Percentiles rank a stretch among this genome's conserved stretches.
These are phyloP conservation scores for Penicillium parvum DNA, from an alignment of 495 filamentous ascomycete genomes.

Conservation along the genomic window DNA sequence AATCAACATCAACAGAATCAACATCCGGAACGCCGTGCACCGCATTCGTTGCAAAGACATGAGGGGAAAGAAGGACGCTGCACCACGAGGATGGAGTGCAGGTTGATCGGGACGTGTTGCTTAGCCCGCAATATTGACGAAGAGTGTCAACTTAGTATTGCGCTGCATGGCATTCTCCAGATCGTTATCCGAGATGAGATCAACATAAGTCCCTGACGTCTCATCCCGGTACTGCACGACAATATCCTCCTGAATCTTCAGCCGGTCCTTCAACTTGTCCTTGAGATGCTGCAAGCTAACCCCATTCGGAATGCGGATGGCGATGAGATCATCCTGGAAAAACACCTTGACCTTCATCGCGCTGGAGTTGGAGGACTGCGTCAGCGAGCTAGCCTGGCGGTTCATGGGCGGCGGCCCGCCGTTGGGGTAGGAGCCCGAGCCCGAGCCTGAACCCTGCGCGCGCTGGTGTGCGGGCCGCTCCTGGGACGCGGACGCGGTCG, in stretches of 20 bases:
- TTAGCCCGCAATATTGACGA: constrained; percentile 59
- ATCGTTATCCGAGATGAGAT: constrained; percentile 73
- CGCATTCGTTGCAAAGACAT: constrained; percentile 22
- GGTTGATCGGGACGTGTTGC: constrained; percentile 27
- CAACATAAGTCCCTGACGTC: constrained; percentile 64
- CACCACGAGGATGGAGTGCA: constrained; percentile 2
- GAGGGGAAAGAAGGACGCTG: constrained; percentile 14
- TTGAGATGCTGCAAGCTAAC: constrained; percentile 74
- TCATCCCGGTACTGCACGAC: constrained; percentile 86
- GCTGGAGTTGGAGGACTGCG: constrained; percentile 57
- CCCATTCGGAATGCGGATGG: constrained; percentile 79
- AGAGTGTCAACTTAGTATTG: constrained; percentile 83
- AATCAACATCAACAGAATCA: too few species aligned
- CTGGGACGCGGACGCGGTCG: too few species aligned
- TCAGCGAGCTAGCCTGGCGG: constrained; percentile 69
- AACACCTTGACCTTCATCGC: constrained; percentile 91
- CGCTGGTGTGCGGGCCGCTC: constrained; percentile 58
- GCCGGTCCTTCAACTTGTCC: constrained; percentile 73
- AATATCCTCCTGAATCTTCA: constrained; percentile 70
- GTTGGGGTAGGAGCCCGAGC: constrained; percentile 28
- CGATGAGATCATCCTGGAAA: constrained; percentile 84
- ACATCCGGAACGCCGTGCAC: constrained; percentile 31
- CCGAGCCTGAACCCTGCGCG: constrained; percentile 44
- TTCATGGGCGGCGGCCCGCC: constrained; percentile 53
- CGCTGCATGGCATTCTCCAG: constrained; percentile 72